These are phyloP conservation scores for Irpex lacteus DNA, from an alignment of 1,284 basidiomycete genomes.

Conservation along the genomic window DNA sequence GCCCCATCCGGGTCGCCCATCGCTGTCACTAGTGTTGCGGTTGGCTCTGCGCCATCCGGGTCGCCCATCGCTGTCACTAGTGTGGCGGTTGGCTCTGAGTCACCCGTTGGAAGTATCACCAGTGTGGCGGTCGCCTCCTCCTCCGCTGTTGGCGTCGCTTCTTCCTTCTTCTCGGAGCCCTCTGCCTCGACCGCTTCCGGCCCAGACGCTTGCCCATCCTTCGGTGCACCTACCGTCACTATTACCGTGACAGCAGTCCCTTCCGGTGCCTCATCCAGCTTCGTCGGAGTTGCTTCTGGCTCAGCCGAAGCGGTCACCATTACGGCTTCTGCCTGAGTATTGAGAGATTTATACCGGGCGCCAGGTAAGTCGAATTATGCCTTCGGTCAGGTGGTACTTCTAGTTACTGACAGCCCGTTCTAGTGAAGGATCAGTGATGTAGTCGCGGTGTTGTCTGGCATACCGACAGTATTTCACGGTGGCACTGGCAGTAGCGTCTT, in stretches of 20 bases:
- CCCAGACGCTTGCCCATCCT: neutral
- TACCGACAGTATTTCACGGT: too few relatives aligned
- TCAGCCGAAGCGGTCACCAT: neutral
- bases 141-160: too few relatives aligned
- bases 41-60: neutral
- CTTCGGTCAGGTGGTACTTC: too few relatives aligned
- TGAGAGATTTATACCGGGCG: too few relatives aligned
- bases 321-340: neutral
- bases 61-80: neutral
- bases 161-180: too few relatives aligned
- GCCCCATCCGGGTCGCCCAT: neutral
- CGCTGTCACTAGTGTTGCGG: neutral
- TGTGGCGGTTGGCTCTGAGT: neutral
- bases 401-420: too few relatives aligned
- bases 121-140: neutral
- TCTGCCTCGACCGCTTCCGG: too few relatives aligned
- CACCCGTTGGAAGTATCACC: neutral
- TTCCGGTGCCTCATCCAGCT: too few relatives aligned
- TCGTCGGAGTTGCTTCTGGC: neutral
- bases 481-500: too few relatives aligned
- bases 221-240: neutral
- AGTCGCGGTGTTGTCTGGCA: too few relatives aligned
- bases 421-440: too few relatives aligned
- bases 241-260: neutral
- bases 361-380: too few relatives aligned